Evolutionary conservation across 1,139 yeast genomes (phyloP), one percentile per base, ranked within the genome.

Genomic region (Debaryomycetaceae sp.): DNA sequence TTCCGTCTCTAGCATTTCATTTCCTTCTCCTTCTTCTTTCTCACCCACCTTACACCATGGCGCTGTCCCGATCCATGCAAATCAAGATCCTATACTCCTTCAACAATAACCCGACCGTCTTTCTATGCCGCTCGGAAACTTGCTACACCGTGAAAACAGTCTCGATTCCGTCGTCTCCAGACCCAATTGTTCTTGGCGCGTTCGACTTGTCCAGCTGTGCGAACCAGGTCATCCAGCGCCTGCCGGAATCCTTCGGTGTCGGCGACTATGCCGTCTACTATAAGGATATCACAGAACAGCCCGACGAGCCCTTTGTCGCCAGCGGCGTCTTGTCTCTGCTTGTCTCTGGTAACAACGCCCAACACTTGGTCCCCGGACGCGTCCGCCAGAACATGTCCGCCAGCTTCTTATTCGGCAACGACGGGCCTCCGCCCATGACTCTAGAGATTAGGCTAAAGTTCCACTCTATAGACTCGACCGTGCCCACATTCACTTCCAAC

Each of bases 251-350:
- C 49, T 73, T 66, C 53, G 57, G 48, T 33, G 60, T 62, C 34
- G 59, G 59, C 33, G 90, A 79, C 44, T 78, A 74, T 45, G 80
- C 81, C 25, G 72, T 79, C 13, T 79, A 79, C 49, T 77, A 74
- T 39, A 76, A 73, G 41, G 90, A 79, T 46, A 68, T 78, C 28
- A 70, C 80, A 20, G 90, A 79, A 47, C 70, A 64, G 43, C 73
- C 73, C 4, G 83, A 76, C 43, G 87, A 79, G 49, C 90, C 90
- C 2, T 73, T 75, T 46, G 90, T 79, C 7, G 77, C 83, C 13
- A 69, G 73, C 39, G 90, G 90, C 1, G 59, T 74, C 15, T 58
- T 76, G 28, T 73, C 83, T 1, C 58, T 62, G 22, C 45, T 63
- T 24, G 36, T 62, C 8, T 31, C 43, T 14, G 42, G 53, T 22